Evolutionary conservation across 1,284 basidiomycete species (phyloP), one percentile per base, ranked within the genome.

Genomic region (Anthracocystis panici-leucophaei): DNA sequence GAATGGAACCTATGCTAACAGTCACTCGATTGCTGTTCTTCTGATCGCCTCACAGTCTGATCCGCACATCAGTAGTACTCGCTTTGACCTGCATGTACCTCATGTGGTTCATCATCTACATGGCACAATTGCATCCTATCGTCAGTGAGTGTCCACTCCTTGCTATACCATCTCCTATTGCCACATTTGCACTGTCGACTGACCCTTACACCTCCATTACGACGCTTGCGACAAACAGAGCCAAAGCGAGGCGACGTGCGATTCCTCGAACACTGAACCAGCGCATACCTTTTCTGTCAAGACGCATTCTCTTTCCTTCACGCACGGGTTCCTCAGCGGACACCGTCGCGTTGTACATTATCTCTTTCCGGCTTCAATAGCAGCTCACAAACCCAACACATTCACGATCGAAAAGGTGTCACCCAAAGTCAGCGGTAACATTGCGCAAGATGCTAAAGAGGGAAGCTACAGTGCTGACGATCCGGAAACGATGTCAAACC

Each of bases 91-190:
- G 83, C 78, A 83, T 82, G 78, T 84, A 82, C 59, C 70, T 83
- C 29, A 85, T 85, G 83, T 85, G 83, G 83, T 74, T 75, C 70
- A 82, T 84, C 74, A 79, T 84, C 50, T 85, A 84, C 75, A 71
- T 85, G 71, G 82, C 83, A 6, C 83, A 85, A 49, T 65, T 84
- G 9, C 83, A 85, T 75, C 83, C 82, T 16, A 66, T 85, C 57
- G 83, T 85, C 67, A 79, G 83, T 85, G 63, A 80, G 83, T 73
- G 49, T 57, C 27, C 7, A 5, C 6, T 25, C 14, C 42, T 18
- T 18, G 18, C 42, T 38, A 25, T n/a, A n/a, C 5, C 5, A 21
- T 8, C 11, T 8, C 25, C 3, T 11, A n/a, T 3, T 18, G 12
- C 35, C 10, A 21, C 21, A 8, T 12, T 16, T 52, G 58, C 23